Evolutionary conservation across 129 eudicot genomes (phyloP), one percentile per base, ranked within the genome.

Genomic region (Lonicera japonica): DNA sequence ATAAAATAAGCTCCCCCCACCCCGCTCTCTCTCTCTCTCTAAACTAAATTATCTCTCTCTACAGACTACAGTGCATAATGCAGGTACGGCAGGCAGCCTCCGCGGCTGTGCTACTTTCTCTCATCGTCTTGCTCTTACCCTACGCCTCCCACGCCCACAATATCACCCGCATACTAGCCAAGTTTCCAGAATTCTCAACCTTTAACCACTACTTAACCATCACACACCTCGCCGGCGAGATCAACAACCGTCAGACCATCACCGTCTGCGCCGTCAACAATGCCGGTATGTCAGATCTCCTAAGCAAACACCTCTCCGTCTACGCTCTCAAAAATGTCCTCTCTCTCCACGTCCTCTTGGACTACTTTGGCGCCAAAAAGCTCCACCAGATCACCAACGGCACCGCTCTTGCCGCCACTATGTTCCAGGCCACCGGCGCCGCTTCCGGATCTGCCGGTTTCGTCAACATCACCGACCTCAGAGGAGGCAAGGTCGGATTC

Each of bases 381-480:
- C 96, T 92, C 43, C 98, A 92, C 76, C 88, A 92, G 53, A 84
- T 92, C 61, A 80, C 86, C 29, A 75, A 87, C 65, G 96, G 98
- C 46, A 77, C 96, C 16, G 86, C 95, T 5, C 62, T 85, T 11
- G 86, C 95, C 50, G 98, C 98, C 22, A 92, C 98, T 0, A 71
- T 92, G 91, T 87, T 74, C 68, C 99, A 94, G 25, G 95, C 96
- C 56, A 85, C 99, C 72, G 99, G 99, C 0, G 36, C 87, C 20
- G 99, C 99, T 0, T 15, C 86, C 0, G 96, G 95, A 22, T 69
- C 92, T 8, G 61, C 96, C 11, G 99, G 99, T 0, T 83, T 94
- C 73, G 99, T 94, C 56, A 88, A 88, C 69, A 94, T 94, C 47
- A 94, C 99, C 14, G 95, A 88, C 72, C 85, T 85, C n/a, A 81